Evolutionary conservation across 2,329 filamentous ascomycete genomes (phyloP), one percentile per base, ranked within the genome.

Genomic region (Aspergillus sp.): DNA sequence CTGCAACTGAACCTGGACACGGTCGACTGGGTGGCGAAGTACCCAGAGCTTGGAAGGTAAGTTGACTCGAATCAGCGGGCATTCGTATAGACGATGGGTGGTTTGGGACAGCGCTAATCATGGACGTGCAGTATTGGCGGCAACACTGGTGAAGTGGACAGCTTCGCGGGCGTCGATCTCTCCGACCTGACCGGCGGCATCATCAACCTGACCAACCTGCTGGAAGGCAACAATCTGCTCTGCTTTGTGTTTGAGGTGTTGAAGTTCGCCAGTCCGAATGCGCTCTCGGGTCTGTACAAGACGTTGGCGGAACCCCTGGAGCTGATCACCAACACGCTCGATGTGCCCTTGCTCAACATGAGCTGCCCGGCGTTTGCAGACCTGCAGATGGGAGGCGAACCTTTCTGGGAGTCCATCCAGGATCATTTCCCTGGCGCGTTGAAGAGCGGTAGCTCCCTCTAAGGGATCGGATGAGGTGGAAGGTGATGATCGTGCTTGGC

Each of bases 121-220:
- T 41, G 34, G n/a, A 52, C n/a, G 1, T 29, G 2, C 20, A 74
- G 70, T 54, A 72, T 83, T 14, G 81, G 81, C 9, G 81, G 81
- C 9, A 83, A 83, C 57, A 74, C 75, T 4, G 78, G 80, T 16
- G 71, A 69, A 2, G 72, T 78, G 19, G 78, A 83, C 65, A 77
- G 72, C 19, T 83, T 82, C 58, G 68, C 74, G 4, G 78, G 78
- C 4, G 59, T 83, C 49, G 65, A 77, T 55, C 31, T 78, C 2
- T 52, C 56, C 2, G 65, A 79, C 50, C 31, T 80, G 13, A 76
- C 76, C 4, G 71, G 74, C 17, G 77, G 76, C 34, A 63, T 74
- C 31, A 56, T 70, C 53, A 64, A 73, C 59, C 31, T 61, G 25
- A 58, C 62, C 5, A 66, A 68, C 29, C 57, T 76, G 3, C 42